Evolutionary conservation across 1,284 basidiomycete species (phyloP).

Genomic region (Phylloboletellus chloephorus): DNA sequence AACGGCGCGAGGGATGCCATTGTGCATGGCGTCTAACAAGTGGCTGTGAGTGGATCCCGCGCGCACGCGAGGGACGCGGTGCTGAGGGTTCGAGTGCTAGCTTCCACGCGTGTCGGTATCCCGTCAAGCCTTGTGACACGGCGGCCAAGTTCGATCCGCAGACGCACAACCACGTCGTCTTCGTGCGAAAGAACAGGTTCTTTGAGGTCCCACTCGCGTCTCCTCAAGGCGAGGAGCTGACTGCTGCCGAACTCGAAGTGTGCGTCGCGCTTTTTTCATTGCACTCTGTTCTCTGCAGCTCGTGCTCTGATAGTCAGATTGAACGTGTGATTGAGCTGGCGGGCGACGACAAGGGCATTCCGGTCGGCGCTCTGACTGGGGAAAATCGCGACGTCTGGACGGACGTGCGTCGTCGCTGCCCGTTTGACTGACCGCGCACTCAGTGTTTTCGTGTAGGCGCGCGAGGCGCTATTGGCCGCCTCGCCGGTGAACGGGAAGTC

Average conservation of each 20-base stretch:
- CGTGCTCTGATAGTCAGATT: constrained; percentile 58
- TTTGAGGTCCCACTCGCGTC: constrained; percentile 72
- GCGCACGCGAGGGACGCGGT: not conserved
- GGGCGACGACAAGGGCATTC: constrained; percentile 50
- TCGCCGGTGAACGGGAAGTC: constrained; percentile 62
- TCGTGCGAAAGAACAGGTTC: constrained; percentile 89
- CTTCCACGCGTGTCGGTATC: constrained; percentile 89
- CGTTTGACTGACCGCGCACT: not conserved
- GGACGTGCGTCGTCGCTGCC: constrained; percentile 43
- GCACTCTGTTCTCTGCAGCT: too few species aligned
- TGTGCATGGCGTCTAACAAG: constrained; percentile 96
- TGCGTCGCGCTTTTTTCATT: constrained; percentile 28
- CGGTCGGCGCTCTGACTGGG: constrained; percentile 80
- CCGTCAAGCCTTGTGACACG: constrained; percentile 78
- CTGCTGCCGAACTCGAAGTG: constrained; percentile 74
- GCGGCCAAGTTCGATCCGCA: constrained; percentile 77
- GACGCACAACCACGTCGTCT: constrained; percentile 83
- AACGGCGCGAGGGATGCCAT: constrained; percentile 72
- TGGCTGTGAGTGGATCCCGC: constrained; percentile 61
- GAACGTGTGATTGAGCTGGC: constrained; percentile 70
- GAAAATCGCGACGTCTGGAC: constrained; percentile 93
- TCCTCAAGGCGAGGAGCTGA: constrained; percentile 59
- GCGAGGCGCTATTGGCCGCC: constrained; percentile 60
- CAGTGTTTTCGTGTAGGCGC: constrained; percentile 39
- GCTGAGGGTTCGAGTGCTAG: constrained; percentile 32